phyloP scores from a whole-genome alignment of 768 basidiomycete species.

The Kwoniella dejecticola region DNA sequence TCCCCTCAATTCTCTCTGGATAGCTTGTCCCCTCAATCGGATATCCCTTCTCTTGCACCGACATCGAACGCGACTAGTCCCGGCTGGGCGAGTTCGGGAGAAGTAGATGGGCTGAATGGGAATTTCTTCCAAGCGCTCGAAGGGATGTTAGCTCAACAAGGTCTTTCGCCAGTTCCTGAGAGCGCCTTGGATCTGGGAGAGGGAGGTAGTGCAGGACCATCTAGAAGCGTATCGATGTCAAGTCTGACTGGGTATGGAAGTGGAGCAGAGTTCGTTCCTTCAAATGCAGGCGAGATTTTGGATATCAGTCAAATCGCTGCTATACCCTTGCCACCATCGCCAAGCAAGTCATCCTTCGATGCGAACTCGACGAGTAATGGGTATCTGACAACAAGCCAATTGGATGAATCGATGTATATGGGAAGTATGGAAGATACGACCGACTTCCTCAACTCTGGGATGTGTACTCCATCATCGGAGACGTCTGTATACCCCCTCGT shows the following conservation, averaged over 20 bases:
- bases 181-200: neutral
- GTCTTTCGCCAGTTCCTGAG: neutral
- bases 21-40: conserved; percentile 1
- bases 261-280: neutral
- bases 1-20: conserved; percentile 16
- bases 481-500: neutral
- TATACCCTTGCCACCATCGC: conserved; percentile 12
- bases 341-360: neutral
- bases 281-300: neutral
- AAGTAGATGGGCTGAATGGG: neutral
- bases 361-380: no score
- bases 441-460: neutral
- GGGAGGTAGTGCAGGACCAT: neutral
- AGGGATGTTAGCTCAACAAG: conserved; percentile 7
- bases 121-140: conserved; percentile 15
- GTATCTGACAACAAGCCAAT: no score
- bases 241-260: neutral
- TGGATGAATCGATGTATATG: no score
- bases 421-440: neutral
- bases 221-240: neutral
- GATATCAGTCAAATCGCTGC: conserved; percentile 15
- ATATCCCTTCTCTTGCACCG: neutral
- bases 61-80: neutral
- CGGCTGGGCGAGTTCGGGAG: neutral
- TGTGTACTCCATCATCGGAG: neutral